Base-by-base conservation (phyloP, 2,329 filamentous ascomycete species). In the Lasiodiplodia citricola region DNA sequence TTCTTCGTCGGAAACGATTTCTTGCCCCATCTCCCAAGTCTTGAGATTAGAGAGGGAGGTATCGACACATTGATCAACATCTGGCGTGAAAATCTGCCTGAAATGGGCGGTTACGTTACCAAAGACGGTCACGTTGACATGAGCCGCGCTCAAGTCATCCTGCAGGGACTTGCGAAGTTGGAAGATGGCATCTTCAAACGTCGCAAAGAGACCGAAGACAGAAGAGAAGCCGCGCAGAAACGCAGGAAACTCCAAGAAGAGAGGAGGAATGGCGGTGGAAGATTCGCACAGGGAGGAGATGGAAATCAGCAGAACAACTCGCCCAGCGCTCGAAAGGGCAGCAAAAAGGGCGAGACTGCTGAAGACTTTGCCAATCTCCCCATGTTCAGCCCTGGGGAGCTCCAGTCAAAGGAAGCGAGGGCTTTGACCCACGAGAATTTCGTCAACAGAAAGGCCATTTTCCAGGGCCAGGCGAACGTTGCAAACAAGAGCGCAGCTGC, bases 1-100 rank as follows among this genome's bases (percentile, higher is more conserved):
- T 98, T 96, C 83, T 98, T 98, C 78, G 95, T 98, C 68, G 95
- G 95, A 73, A 99, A 99, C 80, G 96, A 99, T 83, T 99, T 99
- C 83, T 83, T 99, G 73, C 96, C 96, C 63, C 96, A 99, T 85
- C 85, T 99, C 69, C 96, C 96, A n/a, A 97, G 95, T 75, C 86
- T 99, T 69, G 96, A 98, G 79, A 98, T 99, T 78, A 90, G 96
- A 70, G 96, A 99, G 77, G 94, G 97, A 78, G 95, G 95, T 60
- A 99, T 99, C 76, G 95, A 99, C 77, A 96, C 94, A 0, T 85
- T 99, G 68, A 97, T 94, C 72, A 91, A 93, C n/a, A 96, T 99
- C 68, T 99, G 96, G 96, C 91, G 93, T 77, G 94, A 97, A 73
- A 97, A 96, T 71, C 84, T 98, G 23, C 91, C 94, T 4, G 80